phyloP scores from a whole-genome alignment of 305 asterid genomes.

The Plantago lanceolata region DNA sequence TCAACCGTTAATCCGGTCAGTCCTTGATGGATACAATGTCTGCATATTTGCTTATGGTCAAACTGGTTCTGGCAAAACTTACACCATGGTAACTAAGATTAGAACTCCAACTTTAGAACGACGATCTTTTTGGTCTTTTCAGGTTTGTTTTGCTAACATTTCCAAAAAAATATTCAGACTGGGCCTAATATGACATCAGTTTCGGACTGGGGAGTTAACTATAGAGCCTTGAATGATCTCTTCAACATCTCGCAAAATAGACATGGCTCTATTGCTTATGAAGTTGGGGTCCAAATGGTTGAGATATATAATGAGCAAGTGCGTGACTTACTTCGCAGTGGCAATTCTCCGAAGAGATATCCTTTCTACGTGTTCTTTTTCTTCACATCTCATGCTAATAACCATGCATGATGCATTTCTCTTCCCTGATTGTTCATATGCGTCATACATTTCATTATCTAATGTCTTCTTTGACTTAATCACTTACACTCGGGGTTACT shows the following conservation, averaged over 20 bases:
- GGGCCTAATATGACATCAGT: slow-evolving; percentile 73
- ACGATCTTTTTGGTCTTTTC: slow-evolving; percentile 15
- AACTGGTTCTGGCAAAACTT: slow-evolving; percentile 95
- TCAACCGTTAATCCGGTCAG: slow-evolving; percentile 88
- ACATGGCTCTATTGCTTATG: slow-evolving; percentile 65
- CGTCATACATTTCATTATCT: slow-evolving; percentile 15
- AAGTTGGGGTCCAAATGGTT: slow-evolving; percentile 92
- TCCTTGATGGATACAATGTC: slow-evolving; percentile 89
- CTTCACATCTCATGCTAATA: slow-evolving; percentile 20
- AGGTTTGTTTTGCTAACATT: slow-evolving; percentile 17
- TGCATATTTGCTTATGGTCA: slow-evolving; percentile 99
- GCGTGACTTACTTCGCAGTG: slow-evolving; percentile 74
- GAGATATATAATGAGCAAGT: slow-evolving; percentile 95
- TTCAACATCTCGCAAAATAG: slow-evolving; percentile 73
- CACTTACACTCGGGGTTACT: slow-evolving; percentile 97
- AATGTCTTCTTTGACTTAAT: slow-evolving; percentile 72
- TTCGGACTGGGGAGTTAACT: slow-evolving; percentile 89
- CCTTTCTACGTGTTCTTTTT: slow-evolving; percentile 57
- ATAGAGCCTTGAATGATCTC: slow-evolving; percentile 90
- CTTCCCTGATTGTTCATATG: slow-evolving; percentile 4
- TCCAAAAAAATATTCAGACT: slow-evolving; percentile 39
- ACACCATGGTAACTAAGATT: slow-evolving; percentile 72
- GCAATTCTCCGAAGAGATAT: slow-evolving; percentile 73
- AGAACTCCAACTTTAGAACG: too few species aligned
- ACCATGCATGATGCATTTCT: slow-evolving; percentile 11